Evolutionary conservation across 306 rosid species (phyloP).

Genomic region (Pachyrhizus erosus): DNA sequence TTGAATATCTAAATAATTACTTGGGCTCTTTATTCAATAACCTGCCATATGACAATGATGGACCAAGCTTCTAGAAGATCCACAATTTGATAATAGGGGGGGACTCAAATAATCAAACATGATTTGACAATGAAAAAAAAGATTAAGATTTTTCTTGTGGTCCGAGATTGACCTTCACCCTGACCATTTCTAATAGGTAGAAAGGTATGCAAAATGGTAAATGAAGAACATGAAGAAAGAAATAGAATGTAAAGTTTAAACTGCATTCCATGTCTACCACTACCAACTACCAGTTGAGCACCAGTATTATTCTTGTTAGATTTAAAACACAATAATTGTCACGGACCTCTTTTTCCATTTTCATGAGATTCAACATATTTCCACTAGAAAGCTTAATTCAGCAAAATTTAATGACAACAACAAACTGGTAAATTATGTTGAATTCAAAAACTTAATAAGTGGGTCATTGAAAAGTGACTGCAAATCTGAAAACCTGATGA

Average conservation of each 20-base stretch:
- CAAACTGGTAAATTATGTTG: background rate
- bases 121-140: background rate
- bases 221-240: background rate
- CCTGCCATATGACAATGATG: background rate
- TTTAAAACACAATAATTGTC: background rate
- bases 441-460: background rate
- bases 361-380: constrained; percentile 3
- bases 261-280: background rate
- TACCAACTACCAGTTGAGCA: constrained; percentile 15
- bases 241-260: constrained; percentile 11
- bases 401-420: constrained; percentile 1
- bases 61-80: constrained; percentile 3
- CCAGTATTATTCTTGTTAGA: background rate
- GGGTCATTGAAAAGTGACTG: background rate
- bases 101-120: constrained; percentile 25
- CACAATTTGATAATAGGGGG: constrained; percentile 1
- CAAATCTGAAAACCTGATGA: constrained; percentile 18
- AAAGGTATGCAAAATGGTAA: constrained; percentile 22
- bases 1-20: constrained; percentile 1
- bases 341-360: background rate
- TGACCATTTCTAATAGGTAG: background rate
- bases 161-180: constrained; percentile 14
- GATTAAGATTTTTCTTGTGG: constrained; percentile 1
- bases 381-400: background rate
- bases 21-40: constrained; percentile 23